phyloP scores from a whole-genome alignment of 371 early-diverging fungal species.

The Mucor sp. region DNA sequence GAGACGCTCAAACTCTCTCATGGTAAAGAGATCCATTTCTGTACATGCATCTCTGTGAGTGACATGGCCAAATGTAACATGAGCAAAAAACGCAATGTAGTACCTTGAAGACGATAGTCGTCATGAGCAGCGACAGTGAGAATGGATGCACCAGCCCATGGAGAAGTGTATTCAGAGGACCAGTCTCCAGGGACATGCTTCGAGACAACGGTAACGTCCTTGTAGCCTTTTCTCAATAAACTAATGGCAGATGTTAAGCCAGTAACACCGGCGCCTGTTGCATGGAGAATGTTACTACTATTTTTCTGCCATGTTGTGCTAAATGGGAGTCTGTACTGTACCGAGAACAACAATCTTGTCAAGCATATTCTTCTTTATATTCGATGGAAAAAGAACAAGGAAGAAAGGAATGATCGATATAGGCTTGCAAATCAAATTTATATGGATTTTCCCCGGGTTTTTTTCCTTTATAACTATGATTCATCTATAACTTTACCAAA shows the following conservation, averaged over 20 bases:
- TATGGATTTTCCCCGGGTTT: not conserved
- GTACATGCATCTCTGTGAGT: not conserved
- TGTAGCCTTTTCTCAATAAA: constrained; percentile 54
- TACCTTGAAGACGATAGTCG: constrained; percentile 40
- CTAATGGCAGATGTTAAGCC: constrained; percentile 72
- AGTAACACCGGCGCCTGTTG: constrained; percentile 74
- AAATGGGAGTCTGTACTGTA: not conserved
- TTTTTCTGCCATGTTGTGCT: not conserved
- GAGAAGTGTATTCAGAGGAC: constrained; percentile 66
- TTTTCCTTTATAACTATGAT: not conserved
- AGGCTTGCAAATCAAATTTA: not conserved
- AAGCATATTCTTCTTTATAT: not conserved
- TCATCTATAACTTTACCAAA: not conserved
- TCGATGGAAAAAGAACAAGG: not conserved
- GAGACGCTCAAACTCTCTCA: constrained; percentile 36
- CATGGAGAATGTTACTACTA: not conserved
- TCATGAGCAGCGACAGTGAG: constrained; percentile 30
- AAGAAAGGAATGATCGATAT: not conserved
- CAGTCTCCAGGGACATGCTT: constrained; percentile 61
- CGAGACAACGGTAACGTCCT: constrained; percentile 60
- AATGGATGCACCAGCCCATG: constrained; percentile 71
- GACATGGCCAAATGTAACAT: not conserved
- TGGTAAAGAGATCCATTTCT: constrained; percentile 40
- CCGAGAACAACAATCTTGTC: constrained; percentile 15
- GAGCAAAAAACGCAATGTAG: not conserved